Base-by-base conservation (phyloP, 208 protist genomes). In the Trypanosomatidae sp. region DNA sequence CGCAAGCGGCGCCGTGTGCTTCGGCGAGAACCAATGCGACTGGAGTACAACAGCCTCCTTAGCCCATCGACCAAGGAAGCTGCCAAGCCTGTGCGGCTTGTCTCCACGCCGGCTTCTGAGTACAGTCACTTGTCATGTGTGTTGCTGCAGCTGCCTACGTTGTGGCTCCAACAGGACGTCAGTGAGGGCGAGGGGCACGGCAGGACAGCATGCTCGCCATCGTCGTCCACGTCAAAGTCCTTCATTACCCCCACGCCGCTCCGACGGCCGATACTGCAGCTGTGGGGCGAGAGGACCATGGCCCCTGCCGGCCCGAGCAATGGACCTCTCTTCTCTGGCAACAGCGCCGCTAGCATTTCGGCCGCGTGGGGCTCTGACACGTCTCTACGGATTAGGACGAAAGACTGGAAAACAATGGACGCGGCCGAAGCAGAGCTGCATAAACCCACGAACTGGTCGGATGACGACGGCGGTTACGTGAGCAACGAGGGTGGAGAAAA, bases 401-500 rank as follows among this genome's bases (percentile, higher is more conserved):
- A 73, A 7, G 86, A 91, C 70, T 91, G 86, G 84, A 88, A 86
- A 52, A 81, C 74, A 43, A 82, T 91, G 80, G 86, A 91, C 44
- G 83, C 69, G 8, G 52, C 73, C 19, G 76, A 88, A 8, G 60
- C 58, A 17, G 79, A 86, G 6, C 55, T 79, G 64, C 81, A 71
- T n/a, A 67, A 44, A 55, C 67, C 65, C 17, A 73, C 70, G 1
- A 74, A 74, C 33, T 73, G 75, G 71, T 78, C 67, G 0, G 77
- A 75, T 30, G 67, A 70, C 41, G 71, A 81, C 44, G 71, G 66
- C 30, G 59, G 66, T 19, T 67, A 69, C 22, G 56, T 64, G 43
- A 55, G 56, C 62, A 66, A 43, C 43, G 66, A 53, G 22, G 53
- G 36, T 15, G 28, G 22, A 22, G 69, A 50, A 15, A 68, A 60